phyloP scores from a whole-genome alignment of 208 protist species.

The Trypanosoma scelopori region DNA sequence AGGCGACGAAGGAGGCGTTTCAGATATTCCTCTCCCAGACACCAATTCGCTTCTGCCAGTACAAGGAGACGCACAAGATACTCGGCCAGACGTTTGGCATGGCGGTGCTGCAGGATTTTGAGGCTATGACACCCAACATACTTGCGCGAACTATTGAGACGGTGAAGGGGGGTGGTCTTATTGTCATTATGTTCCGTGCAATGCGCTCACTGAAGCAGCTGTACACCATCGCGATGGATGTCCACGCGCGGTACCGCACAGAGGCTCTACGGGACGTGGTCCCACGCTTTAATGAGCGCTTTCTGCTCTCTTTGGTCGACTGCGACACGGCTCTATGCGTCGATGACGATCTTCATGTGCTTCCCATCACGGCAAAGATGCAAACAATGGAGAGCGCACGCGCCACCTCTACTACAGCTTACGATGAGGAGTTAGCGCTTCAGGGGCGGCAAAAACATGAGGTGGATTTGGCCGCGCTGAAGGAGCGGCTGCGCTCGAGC shows the following conservation, averaged over 20 bases:
- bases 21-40: constrained; percentile 98
- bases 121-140: constrained; percentile 99
- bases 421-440: constrained; percentile 67
- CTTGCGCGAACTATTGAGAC: constrained; percentile 99
- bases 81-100: constrained; percentile 99
- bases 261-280: constrained; percentile 91
- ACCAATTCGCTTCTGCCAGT: constrained; percentile 99
- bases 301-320: constrained; percentile 97
- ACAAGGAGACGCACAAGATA: constrained; percentile 98
- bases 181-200: constrained; percentile 97
- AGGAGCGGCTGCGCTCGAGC: constrained; percentile 80
- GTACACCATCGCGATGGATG: constrained; percentile 99
- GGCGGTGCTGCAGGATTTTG: constrained; percentile 99
- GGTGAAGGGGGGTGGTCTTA: constrained; percentile 98
- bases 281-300: constrained; percentile 99
- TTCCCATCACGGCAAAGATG: constrained; percentile 95
- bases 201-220: constrained; percentile 97
- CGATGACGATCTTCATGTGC: constrained; percentile 99
- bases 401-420: constrained; percentile 21
- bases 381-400: constrained; percentile 40
- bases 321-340: constrained; percentile 96
- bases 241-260: constrained; percentile 94
- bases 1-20: constrained; percentile 96
- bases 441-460: constrained; percentile 84
- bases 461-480: constrained; percentile 70